A percentile compares a stretch with the other conserved stretches of the same genome.
Conservation (phyloP, 129 eudicot genomes). For the Erigeron canadensis region DNA sequence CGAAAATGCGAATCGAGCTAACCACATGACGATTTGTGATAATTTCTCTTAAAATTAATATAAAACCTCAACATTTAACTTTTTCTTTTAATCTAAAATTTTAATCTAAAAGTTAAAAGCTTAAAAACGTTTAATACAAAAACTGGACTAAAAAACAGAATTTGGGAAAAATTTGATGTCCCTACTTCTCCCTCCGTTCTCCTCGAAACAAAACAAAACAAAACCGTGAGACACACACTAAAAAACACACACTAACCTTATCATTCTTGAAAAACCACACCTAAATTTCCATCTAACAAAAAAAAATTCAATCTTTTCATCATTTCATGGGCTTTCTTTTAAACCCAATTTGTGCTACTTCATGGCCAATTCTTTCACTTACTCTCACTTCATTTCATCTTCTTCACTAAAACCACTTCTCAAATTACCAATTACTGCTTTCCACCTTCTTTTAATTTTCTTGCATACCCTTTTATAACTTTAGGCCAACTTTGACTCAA, state of each 20-base stretch:
- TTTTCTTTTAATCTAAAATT: no score
- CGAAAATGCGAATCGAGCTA: no score
- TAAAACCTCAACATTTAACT: no score
- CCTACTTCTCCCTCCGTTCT: not conserved
- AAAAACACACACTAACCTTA: constrained; percentile 23
- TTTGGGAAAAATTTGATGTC: no score
- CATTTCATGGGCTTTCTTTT: constrained; percentile 47
- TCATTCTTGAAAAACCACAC: constrained; percentile 10
- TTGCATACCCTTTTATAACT: constrained; percentile 73
- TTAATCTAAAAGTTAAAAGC: no score
- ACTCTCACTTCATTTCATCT: constrained; percentile 32
- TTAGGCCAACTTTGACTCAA: not conserved
- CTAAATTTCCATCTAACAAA: not conserved
- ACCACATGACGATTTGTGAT: no score
- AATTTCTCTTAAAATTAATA: no score
- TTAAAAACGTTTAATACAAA: no score
- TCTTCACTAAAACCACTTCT: constrained; percentile 24
- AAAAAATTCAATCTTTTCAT: constrained; percentile 30
- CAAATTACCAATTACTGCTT: constrained; percentile 51
- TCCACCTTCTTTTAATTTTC: constrained; percentile 61
- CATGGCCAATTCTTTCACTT: constrained; percentile 42
- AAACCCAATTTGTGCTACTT: constrained; percentile 12
- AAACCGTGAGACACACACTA: no score
- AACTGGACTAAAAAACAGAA: no score
- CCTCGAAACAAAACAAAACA: not conserved